These are phyloP conservation scores for Aspergillus costaricaensis DNA, from an alignment of 2,329 filamentous ascomycete genomes.

Conservation along the genomic window DNA sequence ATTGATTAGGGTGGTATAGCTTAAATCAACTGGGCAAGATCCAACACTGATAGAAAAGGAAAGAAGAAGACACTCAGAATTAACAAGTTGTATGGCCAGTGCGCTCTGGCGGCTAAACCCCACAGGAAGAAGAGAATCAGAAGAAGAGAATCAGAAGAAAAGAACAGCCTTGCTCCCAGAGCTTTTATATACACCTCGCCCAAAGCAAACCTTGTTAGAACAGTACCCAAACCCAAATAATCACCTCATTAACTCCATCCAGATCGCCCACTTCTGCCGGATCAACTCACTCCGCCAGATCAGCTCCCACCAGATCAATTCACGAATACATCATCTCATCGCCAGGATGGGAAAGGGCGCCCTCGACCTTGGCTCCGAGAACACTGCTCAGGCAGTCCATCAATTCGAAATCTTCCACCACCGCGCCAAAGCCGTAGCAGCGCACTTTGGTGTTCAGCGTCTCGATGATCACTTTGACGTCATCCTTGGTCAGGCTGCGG, in stretches of 20 bases:
- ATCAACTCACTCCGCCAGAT: no score
- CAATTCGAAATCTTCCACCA: conserved; percentile 67
- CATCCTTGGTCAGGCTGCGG: conserved; percentile 63
- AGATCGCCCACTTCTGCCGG: no score
- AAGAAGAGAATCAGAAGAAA: not conserved
- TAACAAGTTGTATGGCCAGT: no score
- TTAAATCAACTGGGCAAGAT: no score
- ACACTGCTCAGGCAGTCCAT: conserved; percentile 74
- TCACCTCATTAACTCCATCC: not conserved
- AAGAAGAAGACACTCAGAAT: no score
- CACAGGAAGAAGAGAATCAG: not conserved
- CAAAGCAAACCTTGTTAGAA: not conserved
- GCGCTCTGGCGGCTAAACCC: no score
- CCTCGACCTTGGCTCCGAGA: conserved; percentile 50
- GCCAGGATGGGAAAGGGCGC: conserved; percentile 25
- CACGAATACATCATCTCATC: conserved; percentile 40
- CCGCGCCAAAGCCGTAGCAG: conserved; percentile 82
- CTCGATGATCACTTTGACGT: conserved; percentile 71
- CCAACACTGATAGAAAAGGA: no score
- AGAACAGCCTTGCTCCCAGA: conserved; percentile 4
- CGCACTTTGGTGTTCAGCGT: conserved; percentile 78
- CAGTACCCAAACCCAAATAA: conserved; percentile 5
- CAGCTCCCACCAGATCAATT: not conserved
- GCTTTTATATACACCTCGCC: conserved; percentile 13
- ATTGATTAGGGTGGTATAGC: not conserved